Evolutionary conservation across 192 early-diverging fungal genomes (phyloP).

Genomic region (Cladochytrium replicatum): DNA sequence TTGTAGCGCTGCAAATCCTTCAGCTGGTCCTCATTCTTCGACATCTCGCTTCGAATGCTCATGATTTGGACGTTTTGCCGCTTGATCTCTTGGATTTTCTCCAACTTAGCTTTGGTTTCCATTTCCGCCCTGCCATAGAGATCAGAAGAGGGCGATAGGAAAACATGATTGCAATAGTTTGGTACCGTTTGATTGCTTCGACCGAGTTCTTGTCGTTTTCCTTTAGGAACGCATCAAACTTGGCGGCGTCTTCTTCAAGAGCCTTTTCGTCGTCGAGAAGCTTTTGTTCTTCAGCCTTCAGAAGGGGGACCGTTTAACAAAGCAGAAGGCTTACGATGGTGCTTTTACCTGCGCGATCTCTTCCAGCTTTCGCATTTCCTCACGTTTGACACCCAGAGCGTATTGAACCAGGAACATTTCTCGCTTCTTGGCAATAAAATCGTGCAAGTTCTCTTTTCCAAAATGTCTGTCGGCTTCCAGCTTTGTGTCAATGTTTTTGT

Average conservation of each 20-base stretch:
- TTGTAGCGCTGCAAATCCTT: slow-evolving; percentile 47
- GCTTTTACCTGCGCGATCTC: slow-evolving; percentile 39
- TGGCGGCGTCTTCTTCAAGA: slow-evolving; percentile 50
- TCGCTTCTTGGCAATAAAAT: slow-evolving; percentile 48
- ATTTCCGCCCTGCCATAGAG: slow-evolving; percentile 34
- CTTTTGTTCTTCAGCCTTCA: slow-evolving; percentile 51
- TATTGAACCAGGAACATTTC: slow-evolving; percentile 54
- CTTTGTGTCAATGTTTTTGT: slow-evolving; percentile 6
- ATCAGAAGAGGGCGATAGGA: background rate
- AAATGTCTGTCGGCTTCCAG: slow-evolving; percentile 44
- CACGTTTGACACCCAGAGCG: slow-evolving; percentile 46
- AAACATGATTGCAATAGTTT: background rate
- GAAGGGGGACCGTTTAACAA: background rate
- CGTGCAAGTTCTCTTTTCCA: slow-evolving; percentile 46
- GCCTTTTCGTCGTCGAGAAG: slow-evolving; percentile 50
- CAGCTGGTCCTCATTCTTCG: slow-evolving; percentile 52
- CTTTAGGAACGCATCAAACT: slow-evolving; percentile 51
- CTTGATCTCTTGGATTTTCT: slow-evolving; percentile 53
- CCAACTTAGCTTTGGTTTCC: slow-evolving; percentile 52
- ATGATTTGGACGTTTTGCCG: slow-evolving; percentile 49
- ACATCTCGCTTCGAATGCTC: slow-evolving; percentile 46
- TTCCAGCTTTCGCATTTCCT: slow-evolving; percentile 50
- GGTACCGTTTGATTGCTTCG: slow-evolving; percentile 44
- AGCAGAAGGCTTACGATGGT: background rate
- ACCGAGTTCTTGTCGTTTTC: slow-evolving; percentile 55